These are phyloP conservation scores for Aquilaria malaccensis DNA, from an alignment of 345 rosid species.

Conservation along the genomic window DNA sequence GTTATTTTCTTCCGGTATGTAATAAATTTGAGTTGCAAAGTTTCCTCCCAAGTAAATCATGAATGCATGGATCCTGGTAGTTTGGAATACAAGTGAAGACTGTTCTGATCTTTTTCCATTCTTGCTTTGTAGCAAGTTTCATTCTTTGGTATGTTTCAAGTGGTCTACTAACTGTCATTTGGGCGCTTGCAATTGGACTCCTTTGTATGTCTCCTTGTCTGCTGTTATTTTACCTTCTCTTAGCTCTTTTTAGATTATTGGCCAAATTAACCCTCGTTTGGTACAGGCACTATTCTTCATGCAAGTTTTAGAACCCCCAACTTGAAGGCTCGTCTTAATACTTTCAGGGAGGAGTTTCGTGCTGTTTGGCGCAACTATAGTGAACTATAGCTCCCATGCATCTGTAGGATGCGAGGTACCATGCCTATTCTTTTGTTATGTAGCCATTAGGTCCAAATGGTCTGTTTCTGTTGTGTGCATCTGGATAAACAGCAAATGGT, in stretches of 20 bases:
- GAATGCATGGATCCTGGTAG: not conserved
- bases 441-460: too few relatives aligned
- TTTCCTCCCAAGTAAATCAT: not conserved
- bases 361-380: conserved; percentile 92
- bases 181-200: conserved; percentile 72
- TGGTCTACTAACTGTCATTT: conserved; percentile 62
- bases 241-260: not conserved
- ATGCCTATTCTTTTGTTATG: too few relatives aligned
- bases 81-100: conserved; percentile 8
- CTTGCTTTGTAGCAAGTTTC: conserved; percentile 41
- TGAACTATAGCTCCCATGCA: conserved; percentile 46
- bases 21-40: not conserved
- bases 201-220: conserved; percentile 39
- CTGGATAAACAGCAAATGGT: too few relatives aligned
- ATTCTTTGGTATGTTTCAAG: conserved; percentile 70
- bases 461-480: too few relatives aligned
- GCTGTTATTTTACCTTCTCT: conserved; percentile 4
- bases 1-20: conserved; percentile 50
- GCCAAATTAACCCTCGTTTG: not conserved
- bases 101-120: not conserved
- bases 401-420: conserved; percentile 15
- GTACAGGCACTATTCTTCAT: conserved; percentile 63
- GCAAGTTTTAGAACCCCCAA: conserved; percentile 91
- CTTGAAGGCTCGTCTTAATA: conserved; percentile 83
- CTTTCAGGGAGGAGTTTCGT: conserved; percentile 88